Evolutionary conservation across 352 stramenopile genomes (phyloP).

Genomic region (Pythium folliculosum): DNA sequence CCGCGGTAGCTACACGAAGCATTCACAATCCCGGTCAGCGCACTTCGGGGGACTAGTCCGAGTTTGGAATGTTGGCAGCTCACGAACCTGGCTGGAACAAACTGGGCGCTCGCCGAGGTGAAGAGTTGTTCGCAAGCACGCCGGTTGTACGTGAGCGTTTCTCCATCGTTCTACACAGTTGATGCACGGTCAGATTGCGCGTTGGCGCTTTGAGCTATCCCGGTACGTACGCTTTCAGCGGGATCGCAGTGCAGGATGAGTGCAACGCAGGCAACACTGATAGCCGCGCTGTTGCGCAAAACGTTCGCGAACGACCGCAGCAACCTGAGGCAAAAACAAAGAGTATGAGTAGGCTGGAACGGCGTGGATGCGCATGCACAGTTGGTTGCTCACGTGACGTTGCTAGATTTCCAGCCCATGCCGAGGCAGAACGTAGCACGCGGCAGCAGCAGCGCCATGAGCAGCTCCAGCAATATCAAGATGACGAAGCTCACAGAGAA

Average conservation of each 20-base stretch:
- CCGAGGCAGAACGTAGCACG: constrained; percentile 53
- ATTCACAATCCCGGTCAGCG: neutral
- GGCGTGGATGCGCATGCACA: no score
- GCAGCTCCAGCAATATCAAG: constrained; percentile 66
- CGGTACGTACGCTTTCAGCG: constrained; percentile 42
- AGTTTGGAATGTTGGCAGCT: neutral
- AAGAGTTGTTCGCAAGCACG: constrained; percentile 84
- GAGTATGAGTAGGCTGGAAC: no score
- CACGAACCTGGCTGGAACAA: constrained; percentile 65
- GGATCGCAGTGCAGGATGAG: constrained; percentile 84
- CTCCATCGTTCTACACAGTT: constrained; percentile 23
- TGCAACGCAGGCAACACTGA: constrained; percentile 80
- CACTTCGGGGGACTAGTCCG: neutral
- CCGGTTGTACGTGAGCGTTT: constrained; percentile 65
- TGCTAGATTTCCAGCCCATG: constrained; percentile 64
- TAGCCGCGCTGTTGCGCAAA: constrained; percentile 77
- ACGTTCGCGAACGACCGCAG: constrained; percentile 81
- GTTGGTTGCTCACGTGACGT: constrained; percentile 56
- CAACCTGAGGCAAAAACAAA: constrained; percentile 34
- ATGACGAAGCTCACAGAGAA: constrained; percentile 84
- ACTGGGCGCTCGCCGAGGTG: constrained; percentile 53
- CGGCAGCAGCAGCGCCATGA: constrained; percentile 66
- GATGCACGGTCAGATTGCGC: neutral
- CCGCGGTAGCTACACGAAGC: constrained; percentile 58
- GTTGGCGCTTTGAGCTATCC: neutral